These are phyloP conservation scores for Dichomitus squalens DNA, from an alignment of 1,284 basidiomycete genomes.

Conservation along the genomic window DNA sequence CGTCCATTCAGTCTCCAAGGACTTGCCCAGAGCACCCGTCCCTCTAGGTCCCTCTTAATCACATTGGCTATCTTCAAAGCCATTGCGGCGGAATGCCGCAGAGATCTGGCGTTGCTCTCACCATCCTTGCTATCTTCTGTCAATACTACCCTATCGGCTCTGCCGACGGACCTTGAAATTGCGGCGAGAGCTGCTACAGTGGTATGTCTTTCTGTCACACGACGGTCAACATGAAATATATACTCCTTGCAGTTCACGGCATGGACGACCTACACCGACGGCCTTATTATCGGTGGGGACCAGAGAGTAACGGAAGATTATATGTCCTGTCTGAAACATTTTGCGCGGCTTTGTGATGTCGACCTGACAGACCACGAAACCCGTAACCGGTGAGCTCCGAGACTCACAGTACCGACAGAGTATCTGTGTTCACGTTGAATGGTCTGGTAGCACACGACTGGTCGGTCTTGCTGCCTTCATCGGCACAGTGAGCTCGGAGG, in stretches of 20 bases:
- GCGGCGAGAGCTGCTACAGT: conserved; percentile 82
- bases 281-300: conserved; percentile 80
- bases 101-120: conserved; percentile 85
- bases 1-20: neutral
- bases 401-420: neutral
- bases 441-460: conserved; percentile 70
- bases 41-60: conserved; percentile 76
- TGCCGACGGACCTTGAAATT: conserved; percentile 83
- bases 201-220: conserved; percentile 45
- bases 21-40: neutral
- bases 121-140: conserved; percentile 78
- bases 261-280: conserved; percentile 92
- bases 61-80: conserved; percentile 86
- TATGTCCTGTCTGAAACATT: conserved; percentile 66
- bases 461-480: conserved; percentile 86
- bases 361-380: conserved; percentile 60
- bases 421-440: neutral
- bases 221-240: neutral
- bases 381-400: conserved; percentile 57
- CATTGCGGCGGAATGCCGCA: conserved; percentile 87
- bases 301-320: conserved; percentile 73
- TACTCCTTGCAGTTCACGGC: conserved; percentile 72
- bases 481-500: conserved; percentile 84
- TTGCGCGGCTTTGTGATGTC: conserved; percentile 63
- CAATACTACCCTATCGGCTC: conserved; percentile 61